A percentile compares a stretch with the other conserved stretches of the same genome.
These are phyloP conservation scores for Leishmania martiniquensis DNA, from an alignment of 208 protist species.

Conservation along the genomic window DNA sequence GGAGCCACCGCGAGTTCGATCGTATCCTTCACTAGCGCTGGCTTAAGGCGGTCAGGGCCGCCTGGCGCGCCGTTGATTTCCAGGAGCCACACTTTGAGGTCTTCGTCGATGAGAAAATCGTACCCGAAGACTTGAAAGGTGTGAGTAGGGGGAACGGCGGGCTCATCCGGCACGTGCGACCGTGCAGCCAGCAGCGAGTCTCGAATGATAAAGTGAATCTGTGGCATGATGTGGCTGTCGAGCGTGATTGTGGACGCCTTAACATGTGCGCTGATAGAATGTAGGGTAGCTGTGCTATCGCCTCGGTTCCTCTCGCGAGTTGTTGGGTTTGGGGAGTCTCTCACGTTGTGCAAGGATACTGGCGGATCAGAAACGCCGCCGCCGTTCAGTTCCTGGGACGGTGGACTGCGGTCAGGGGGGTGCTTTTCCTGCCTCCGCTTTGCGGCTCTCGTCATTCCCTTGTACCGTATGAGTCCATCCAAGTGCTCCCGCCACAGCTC, in stretches of 20 bases:
- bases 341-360: conserved; percentile 7
- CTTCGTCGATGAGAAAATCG: conserved; percentile 87
- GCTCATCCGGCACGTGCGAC: conserved; percentile 45
- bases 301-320: conserved; percentile 11
- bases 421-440: conserved; percentile 27
- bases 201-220: conserved; percentile 74
- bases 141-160: conserved; percentile 43
- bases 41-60: conserved; percentile 56
- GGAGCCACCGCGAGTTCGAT: conserved; percentile 74
- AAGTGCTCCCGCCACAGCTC: conserved; percentile 83
- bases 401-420: conserved; percentile 16
- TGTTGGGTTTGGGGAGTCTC: conserved; percentile 22
- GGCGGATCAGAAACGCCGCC: not conserved
- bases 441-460: conserved; percentile 30
- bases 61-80: conserved; percentile 92
- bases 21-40: conserved; percentile 65
- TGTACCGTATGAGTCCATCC: conserved; percentile 80
- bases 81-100: conserved; percentile 74
- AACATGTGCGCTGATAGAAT: not conserved
- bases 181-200: conserved; percentile 63
- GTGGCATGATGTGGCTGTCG: conserved; percentile 61
- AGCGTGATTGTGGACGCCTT: conserved; percentile 38
- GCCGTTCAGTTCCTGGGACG: conserved; percentile 21
- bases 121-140: conserved; percentile 93
- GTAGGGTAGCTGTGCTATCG: conserved; percentile 11